Evolutionary conservation across 495 filamentous ascomycete species (phyloP).

Genomic region (Apiosordaria backusii): DNA sequence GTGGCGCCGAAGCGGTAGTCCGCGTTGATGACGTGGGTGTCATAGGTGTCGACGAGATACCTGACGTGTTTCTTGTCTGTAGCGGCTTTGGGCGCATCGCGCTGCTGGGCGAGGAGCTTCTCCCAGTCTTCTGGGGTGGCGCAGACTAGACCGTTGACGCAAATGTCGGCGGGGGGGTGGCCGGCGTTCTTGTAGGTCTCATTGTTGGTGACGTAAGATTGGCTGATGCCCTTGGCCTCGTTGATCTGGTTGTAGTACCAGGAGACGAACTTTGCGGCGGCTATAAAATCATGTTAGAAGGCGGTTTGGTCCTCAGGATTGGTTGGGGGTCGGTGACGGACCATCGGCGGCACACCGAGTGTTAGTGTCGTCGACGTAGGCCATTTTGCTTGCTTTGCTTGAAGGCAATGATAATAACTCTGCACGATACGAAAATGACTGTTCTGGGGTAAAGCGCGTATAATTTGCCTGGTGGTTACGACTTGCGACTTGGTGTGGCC

Average conservation of each 20-base stretch:
- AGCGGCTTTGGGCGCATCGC: constrained; percentile 12
- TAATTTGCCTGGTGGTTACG: neutral
- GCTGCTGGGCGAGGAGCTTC: constrained; percentile 36
- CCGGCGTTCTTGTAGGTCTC: constrained; percentile 29
- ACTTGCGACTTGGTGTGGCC: neutral
- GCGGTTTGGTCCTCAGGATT: neutral
- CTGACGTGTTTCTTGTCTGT: constrained; percentile 18
- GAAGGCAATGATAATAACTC: neutral
- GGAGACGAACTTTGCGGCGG: constrained; percentile 40
- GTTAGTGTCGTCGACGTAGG: constrained; percentile 19
- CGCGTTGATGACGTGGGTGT: constrained; percentile 71
- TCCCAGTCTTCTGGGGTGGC: constrained; percentile 40
- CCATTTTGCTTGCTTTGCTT: neutral
- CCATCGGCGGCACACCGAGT: constrained; percentile 31
- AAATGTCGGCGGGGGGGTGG: constrained; percentile 41
- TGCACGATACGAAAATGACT: neutral
- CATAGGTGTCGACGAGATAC: constrained; percentile 63
- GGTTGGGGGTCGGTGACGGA: constrained; percentile 15
- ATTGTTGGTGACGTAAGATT: constrained; percentile 39
- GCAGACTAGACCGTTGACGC: constrained; percentile 41
- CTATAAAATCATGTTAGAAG: constrained; percentile 26
- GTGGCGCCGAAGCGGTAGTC: constrained; percentile 49
- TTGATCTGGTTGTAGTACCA: constrained; percentile 42
- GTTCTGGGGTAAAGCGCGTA: neutral
- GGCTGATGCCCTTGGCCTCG: constrained; percentile 30